Base-by-base conservation (phyloP, 2,329 filamentous ascomycete genomes). In the Alternaria gaisen region DNA sequence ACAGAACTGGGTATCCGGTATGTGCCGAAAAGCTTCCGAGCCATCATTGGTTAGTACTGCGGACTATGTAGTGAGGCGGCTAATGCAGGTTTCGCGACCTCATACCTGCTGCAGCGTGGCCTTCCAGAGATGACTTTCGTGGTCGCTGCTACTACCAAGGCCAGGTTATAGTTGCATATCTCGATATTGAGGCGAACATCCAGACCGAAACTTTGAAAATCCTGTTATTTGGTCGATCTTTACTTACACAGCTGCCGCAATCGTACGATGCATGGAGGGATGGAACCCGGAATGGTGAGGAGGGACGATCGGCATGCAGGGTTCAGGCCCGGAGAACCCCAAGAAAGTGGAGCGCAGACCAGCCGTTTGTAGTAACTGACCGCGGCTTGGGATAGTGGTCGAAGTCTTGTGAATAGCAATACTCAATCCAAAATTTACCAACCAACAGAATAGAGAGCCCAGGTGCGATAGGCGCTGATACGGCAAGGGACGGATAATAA, bases 201-300 rank as follows among this genome's bases (percentile, higher is more conserved):
- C 34, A 41, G 32, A 38, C 28, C 24, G 18, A 43, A 52, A 40
- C 22, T 14, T 38, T 40, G 41, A 30, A 47, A 53, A 57, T 36
- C 30, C 34, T 48, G 53, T 54, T 58, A 41, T 46, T 47, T 41
- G 53, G 58, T 30, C 53, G 58, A 60, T 60, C 53, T 47, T 44
- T 60, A 36, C 53, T 41, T 22, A 26, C 42, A 40, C 46, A 28
- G 47, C 44, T 24, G 34, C 54, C 41, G 46, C 42, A 43, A 60
- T 64, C 61, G 51, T 58, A 60, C 53, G 56, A 58, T 61, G 20
- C 40, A 44, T 58, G 47, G 44, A 48, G 55, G 44, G 22, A 53
- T 41, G 60, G 50, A 65, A 59, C 61, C 67, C 60, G 64, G 41
- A 34, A 52, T 36, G 38, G 52, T 56, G 56, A 59, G 59, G 59